Base-by-base conservation (phyloP, 2,329 filamentous ascomycete species). In the Metarhizium brunneum region DNA sequence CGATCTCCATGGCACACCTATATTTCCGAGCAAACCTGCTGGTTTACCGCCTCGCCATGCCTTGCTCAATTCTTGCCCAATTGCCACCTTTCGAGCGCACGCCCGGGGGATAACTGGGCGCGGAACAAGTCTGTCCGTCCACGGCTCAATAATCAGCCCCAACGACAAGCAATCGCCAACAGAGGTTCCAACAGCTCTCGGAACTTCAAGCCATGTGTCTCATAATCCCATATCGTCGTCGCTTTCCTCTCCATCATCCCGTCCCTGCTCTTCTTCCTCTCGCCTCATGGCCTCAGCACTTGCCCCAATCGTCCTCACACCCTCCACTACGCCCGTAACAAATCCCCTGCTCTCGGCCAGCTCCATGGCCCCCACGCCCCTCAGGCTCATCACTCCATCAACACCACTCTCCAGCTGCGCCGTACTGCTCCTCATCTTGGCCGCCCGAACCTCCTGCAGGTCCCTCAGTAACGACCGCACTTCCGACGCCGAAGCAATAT, bases 291-390 rank as follows among this genome's bases (percentile, higher is more conserved):
- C 83, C 75, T 97, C 92, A 54, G 85, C 84, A 43, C 88, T 90
- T 2, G 86, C 84, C 10, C 90, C 90, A 53, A 97, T 83, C 75
- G 84, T 92, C 64, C 91, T 82, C 64, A 97, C 77, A 4, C 89
- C 90, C 69, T 97, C 92, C 60, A 97, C 86, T 2, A 96, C 90
- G 1, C 88, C 89, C 1, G 84, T 78, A 58, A 97, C 84, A 66
- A 96, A 95, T 0, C 84, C 86, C 64, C 92, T 81, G 55, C 85
- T 88, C 74, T 97, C 92, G 0, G 88, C 87, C 50, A 97, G 77
- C 74, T 99, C 94, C 87, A 97, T 91, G 2, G 89, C 89, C 2
- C 94, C 94, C 0, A 97, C 88, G 25, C 92, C 92, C 2, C 78
- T 70, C 56, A 87, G 62, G 56, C 76, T 81, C 67, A 87, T 80